Conservation (phyloP, 352 stramenopile species). For the Pythium brassicae region DNA sequence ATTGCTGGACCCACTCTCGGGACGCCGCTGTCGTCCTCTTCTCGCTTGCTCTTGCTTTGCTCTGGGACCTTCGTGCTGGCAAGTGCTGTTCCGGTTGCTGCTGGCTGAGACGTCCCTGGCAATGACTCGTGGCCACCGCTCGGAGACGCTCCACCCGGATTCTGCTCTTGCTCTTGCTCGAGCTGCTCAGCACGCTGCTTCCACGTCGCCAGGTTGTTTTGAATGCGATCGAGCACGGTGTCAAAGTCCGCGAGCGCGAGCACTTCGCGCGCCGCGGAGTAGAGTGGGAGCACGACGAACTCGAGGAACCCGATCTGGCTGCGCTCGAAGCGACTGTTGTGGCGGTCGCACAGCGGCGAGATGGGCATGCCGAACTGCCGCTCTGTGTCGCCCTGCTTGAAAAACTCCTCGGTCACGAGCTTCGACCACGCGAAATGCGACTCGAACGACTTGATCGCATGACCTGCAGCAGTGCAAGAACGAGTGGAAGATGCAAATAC, state of each 20-base stretch:
- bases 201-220: constrained; percentile 48
- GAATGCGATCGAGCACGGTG: constrained; percentile 37
- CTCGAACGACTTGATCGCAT: constrained; percentile 62
- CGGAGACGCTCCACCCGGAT: too few relatives aligned
- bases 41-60: constrained; percentile 2
- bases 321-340: constrained; percentile 46
- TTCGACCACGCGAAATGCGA: constrained; percentile 54
- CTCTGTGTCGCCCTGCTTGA: constrained; percentile 58
- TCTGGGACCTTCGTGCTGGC: background rate
- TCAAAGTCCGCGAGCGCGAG: constrained; percentile 42
- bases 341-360: constrained; percentile 62
- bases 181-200: constrained; percentile 15
- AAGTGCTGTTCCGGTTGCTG: too few relatives aligned
- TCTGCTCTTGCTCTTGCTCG: constrained; percentile 8
- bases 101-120: too few relatives aligned
- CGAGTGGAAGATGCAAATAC: background rate
- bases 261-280: constrained; percentile 40
- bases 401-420: constrained; percentile 67
- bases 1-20: background rate
- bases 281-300: constrained; percentile 70
- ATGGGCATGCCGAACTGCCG: constrained; percentile 46
- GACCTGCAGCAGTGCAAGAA: constrained; percentile 13
- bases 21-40: constrained; percentile 1
- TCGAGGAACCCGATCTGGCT: constrained; percentile 74
- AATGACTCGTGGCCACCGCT: too few relatives aligned